A percentile compares a stretch with the other conserved stretches of the same genome.
phyloP scores from a whole-genome alignment of 2,329 filamentous ascomycete genomes.

The Blastomyces silverae region DNA sequence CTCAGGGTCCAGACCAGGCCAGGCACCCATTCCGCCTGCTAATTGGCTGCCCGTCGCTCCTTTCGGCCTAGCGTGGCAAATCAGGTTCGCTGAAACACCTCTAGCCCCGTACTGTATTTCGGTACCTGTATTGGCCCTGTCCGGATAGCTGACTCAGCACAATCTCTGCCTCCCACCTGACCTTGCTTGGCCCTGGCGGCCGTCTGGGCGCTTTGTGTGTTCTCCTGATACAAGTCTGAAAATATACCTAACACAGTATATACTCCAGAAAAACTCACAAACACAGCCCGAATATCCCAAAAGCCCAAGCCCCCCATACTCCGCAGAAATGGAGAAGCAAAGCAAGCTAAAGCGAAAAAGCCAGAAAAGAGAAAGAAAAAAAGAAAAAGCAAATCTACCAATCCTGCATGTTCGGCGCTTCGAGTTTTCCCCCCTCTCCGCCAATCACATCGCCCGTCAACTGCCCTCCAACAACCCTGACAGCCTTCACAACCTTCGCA shows the following conservation, averaged over 20 bases:
- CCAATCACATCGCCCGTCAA: constrained; percentile 7
- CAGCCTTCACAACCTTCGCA: neutral
- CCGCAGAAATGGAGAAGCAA: neutral
- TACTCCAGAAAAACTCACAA: no score
- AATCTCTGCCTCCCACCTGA: neutral
- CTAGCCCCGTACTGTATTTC: neutral
- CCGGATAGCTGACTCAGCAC: neutral
- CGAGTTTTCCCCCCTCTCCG: no score
- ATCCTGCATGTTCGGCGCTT: constrained; percentile 9
- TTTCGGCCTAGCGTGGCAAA: neutral
- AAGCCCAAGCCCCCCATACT: neutral
- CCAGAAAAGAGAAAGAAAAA: neutral
- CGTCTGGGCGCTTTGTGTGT: no score
- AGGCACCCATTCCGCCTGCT: neutral
- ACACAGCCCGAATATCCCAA: neutral
- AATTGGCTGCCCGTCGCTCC: neutral
- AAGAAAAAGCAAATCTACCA: neutral
- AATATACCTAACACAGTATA: no score
- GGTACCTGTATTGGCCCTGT: neutral
- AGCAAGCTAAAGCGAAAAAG: neutral
- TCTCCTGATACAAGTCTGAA: no score
- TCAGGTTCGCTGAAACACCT: neutral
- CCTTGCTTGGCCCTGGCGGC: no score
- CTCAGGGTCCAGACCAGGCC: neutral
- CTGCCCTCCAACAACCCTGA: neutral